Base-by-base conservation (phyloP, 2,329 filamentous ascomycete genomes). In the Claviceps sp. region DNA sequence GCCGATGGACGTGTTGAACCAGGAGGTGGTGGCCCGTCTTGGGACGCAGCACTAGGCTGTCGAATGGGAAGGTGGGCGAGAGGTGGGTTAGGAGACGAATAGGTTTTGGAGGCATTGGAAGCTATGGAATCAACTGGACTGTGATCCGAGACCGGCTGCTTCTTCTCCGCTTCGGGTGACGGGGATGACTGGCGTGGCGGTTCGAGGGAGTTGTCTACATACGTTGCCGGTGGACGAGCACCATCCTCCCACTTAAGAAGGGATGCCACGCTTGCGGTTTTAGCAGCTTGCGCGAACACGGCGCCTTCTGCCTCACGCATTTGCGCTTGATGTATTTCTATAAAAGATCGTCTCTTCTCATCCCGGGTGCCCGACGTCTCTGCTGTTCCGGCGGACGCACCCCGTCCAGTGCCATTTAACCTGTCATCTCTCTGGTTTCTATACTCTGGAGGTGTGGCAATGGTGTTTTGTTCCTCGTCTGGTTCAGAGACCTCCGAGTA, bases 281-380 rank as follows among this genome's bases (percentile, higher is more conserved):
- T 64, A 50, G 59, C 64, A 47, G 77, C 77, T 53, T 77, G 71
- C 7, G 77, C 72, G 55, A 83, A 74, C 7, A 78, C 79, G 58
- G 71, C 71, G 2, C 77, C 80, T 61, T 83, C 80, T 5, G 75
- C 78, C 58, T 76, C 67, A 39, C 78, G 73, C 74, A 83, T 81
- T 60, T 82, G 70, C 4, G 78, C 78, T 59, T 74, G 76, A 56
- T 77, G 77, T 17, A 71, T 70, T 61, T 77, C 78, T 52, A 82
- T 79, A 57, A 77, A 79, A 0, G 78, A 81, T 53, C 70, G 73
- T 49, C 78, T 70, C 45, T 74, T 73, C 26, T 80, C 77, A 54
- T 80, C 74, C 34, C 70, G 71, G 11, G 63, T 59, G 17, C 60
- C 61, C 17, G 64, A 68, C 13, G 67, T 64, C 11, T 71, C 72